Evolutionary conservation across 176 grass and related monocot genomes (phyloP).

Genomic region (Lolium multiflorum): DNA sequence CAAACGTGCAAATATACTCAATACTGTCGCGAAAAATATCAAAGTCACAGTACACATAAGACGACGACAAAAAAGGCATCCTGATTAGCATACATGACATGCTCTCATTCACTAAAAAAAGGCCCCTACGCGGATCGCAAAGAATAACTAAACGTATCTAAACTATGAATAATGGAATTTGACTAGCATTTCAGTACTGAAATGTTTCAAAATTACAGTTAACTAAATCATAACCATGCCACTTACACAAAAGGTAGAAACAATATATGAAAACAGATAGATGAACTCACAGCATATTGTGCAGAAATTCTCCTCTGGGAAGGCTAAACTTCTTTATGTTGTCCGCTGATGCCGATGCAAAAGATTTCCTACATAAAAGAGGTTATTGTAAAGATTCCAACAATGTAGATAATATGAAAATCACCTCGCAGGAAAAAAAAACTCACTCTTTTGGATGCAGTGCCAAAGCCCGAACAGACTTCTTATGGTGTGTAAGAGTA

Average conservation of each 20-base stretch:
- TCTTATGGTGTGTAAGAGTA: slow-evolving; percentile 96
- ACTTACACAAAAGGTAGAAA: slow-evolving; percentile 14
- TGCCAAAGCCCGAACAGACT: slow-evolving; percentile 89
- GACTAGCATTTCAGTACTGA: neutral
- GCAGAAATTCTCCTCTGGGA: slow-evolving; percentile 94
- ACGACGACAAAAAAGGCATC: neutral
- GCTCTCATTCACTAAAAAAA: neutral
- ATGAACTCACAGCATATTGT: slow-evolving; percentile 93
- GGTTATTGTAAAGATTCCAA: slow-evolving; percentile 7
- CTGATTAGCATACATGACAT: neutral
- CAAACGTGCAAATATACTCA: neutral
- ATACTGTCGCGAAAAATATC: neutral
- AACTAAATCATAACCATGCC: neutral
- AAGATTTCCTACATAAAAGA: slow-evolving; percentile 65
- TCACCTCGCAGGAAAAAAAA: neutral
- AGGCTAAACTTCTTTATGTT: slow-evolving; percentile 97
- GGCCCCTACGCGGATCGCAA: neutral
- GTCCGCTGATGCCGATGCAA: slow-evolving; percentile 95
- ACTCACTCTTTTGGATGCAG: slow-evolving; percentile 89
- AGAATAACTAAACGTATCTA: neutral
- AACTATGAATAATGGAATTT: neutral
- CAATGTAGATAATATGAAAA: slow-evolving; percentile 18
- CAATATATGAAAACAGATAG: neutral
- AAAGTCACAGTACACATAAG: neutral
- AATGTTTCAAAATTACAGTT: neutral